phyloP scores from a whole-genome alignment of 1,139 yeast species.

The Kurtzmaniella quercitrusa region DNA sequence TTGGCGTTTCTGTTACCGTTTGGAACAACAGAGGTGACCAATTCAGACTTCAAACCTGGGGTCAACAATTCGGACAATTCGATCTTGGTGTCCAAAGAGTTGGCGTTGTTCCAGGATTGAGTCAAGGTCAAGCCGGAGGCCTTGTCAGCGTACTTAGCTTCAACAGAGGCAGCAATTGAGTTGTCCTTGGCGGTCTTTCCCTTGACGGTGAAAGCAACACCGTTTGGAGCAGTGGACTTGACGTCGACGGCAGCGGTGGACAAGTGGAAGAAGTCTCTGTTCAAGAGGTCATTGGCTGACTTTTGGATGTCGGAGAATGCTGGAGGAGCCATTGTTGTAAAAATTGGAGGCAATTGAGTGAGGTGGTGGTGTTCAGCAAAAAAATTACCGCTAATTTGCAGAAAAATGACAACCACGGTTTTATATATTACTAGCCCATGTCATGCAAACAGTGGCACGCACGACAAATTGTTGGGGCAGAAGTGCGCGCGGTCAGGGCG shows the following conservation, averaged over 20 bases:
- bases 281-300: constrained; percentile 83
- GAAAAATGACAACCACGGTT: constrained; percentile 6
- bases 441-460: constrained; percentile 4
- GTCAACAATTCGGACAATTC: constrained; percentile 90
- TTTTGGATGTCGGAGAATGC: constrained; percentile 88
- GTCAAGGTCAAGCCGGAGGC: constrained; percentile 88
- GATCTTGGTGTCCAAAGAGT: constrained; percentile 86
- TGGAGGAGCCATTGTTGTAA: constrained; percentile 49
- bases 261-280: constrained; percentile 90
- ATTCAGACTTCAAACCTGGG: constrained; percentile 92
- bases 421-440: background rate
- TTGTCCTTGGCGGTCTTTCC: constrained; percentile 86
- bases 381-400: constrained; percentile 7
- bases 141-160: constrained; percentile 92
- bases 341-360: constrained; percentile 2
- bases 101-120: constrained; percentile 97
- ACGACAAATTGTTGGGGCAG: constrained; percentile 3
- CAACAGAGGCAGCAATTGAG: constrained; percentile 83
- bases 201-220: constrained; percentile 91
- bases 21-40: constrained; percentile 86
- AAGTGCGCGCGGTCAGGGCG: background rate
- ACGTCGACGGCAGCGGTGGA: constrained; percentile 85
- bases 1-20: constrained; percentile 85
- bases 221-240: constrained; percentile 93
- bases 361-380: constrained; percentile 1